These are phyloP conservation scores for Neonectria magnoliae DNA, from an alignment of 2,329 filamentous ascomycete species.

Conservation along the genomic window DNA sequence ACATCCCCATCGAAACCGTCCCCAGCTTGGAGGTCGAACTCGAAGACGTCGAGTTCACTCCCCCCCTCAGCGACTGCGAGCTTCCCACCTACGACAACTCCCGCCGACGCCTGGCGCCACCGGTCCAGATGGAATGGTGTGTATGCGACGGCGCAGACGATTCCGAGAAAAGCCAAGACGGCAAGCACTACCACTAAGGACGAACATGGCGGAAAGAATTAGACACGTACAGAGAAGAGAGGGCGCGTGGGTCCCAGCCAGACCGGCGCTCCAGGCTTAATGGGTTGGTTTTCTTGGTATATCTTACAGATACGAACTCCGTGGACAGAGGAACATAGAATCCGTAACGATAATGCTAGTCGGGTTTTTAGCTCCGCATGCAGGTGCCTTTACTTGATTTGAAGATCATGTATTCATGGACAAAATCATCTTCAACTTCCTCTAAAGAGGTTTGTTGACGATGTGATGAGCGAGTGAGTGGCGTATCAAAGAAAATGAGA, in stretches of 20 bases:
- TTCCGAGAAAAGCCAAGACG: neutral
- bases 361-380: neutral
- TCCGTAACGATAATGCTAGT: constrained; percentile 16
- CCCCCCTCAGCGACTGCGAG: constrained; percentile 36
- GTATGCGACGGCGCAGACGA: neutral
- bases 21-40: constrained; percentile 51
- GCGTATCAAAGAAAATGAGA: neutral
- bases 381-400: neutral
- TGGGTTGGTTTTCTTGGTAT: constrained; percentile 13
- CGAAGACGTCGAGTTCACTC: constrained; percentile 46
- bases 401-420: constrained; percentile 2
- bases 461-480: neutral
- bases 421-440: neutral
- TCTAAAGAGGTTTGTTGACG: neutral
- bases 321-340: constrained; percentile 8
- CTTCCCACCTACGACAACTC: constrained; percentile 43
- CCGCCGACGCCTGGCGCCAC: constrained; percentile 27
- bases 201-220: neutral
- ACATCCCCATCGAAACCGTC: constrained; percentile 37
- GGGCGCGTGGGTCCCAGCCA: neutral
- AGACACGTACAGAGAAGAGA: neutral
- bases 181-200: neutral
- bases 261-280: neutral
- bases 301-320: constrained; percentile 2
- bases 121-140: constrained; percentile 8